phyloP scores from a whole-genome alignment of 768 basidiomycete species.

The Leucocoprinus leucothites region DNA sequence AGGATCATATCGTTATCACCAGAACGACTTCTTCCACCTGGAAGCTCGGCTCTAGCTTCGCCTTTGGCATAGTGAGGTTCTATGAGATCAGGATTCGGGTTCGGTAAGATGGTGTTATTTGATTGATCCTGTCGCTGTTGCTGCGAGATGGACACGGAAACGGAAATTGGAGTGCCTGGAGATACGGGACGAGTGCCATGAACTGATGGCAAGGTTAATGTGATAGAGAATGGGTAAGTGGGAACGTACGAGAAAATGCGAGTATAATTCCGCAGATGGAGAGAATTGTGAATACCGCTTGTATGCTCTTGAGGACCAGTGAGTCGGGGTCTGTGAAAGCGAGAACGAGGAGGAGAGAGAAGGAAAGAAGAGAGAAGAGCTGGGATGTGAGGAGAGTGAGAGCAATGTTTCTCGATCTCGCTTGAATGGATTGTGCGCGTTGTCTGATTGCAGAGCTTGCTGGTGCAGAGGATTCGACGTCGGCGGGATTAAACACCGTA shows the following conservation, averaged over 20 bases:
- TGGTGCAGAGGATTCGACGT: background rate
- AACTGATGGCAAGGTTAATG: background rate
- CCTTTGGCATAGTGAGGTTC: too few species aligned
- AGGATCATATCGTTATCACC: conserved; percentile 4
- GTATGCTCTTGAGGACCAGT: background rate
- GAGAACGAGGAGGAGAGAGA: background rate
- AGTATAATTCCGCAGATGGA: conserved; percentile 2
- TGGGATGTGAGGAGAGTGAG: background rate
- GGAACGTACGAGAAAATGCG: conserved; percentile 7
- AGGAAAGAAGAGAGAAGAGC: background rate
- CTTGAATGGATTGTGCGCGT: background rate
- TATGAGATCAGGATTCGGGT: too few species aligned
- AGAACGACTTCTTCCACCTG: background rate
- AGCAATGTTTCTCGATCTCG: background rate
- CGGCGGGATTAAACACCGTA: background rate
- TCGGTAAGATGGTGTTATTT: too few species aligned
- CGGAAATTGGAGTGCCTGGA: background rate
- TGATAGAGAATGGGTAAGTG: background rate
- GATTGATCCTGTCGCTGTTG: background rate
- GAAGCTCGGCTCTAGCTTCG: background rate
- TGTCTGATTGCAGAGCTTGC: background rate
- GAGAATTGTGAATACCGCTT: conserved; percentile 1
- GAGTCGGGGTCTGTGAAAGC: background rate
- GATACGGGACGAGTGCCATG: background rate
- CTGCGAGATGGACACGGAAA: background rate